Evolutionary conservation across 1,284 basidiomycete species (phyloP).

Genomic region (Thecaphora frezii): DNA sequence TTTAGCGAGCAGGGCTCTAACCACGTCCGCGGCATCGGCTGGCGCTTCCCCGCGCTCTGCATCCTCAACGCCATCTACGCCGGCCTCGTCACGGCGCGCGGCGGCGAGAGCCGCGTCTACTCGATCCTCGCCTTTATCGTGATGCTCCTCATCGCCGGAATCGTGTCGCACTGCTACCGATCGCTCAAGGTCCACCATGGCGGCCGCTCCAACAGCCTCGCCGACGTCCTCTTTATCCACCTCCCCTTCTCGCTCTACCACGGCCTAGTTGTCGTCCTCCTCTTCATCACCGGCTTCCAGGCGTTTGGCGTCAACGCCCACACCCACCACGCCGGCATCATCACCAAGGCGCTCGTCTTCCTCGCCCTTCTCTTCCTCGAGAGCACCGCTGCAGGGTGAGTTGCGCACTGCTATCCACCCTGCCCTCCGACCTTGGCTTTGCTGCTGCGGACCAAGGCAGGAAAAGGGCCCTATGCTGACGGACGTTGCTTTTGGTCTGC

Average conservation of each 20-base stretch:
- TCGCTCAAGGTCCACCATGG: constrained; percentile 81
- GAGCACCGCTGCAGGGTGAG: constrained; percentile 74
- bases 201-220: constrained; percentile 62
- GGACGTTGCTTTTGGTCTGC: too few relatives aligned
- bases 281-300: constrained; percentile 83
- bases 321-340: constrained; percentile 71
- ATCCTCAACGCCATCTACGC: constrained; percentile 83
- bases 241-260: constrained; percentile 68
- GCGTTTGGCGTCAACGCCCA: constrained; percentile 81
- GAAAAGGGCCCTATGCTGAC: too few relatives aligned
- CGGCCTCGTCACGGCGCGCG: constrained; percentile 63
- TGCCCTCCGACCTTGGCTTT: too few relatives aligned
- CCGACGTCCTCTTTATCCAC: constrained; percentile 63
- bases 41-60: constrained; percentile 83
- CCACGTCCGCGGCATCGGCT: constrained; percentile 78
- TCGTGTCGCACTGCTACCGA: constrained; percentile 89
- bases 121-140: constrained; percentile 82
- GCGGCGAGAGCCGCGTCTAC: constrained; percentile 64
- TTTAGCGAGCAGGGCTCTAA: constrained; percentile 69
- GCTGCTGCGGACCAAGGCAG: too few relatives aligned
- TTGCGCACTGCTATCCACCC: not conserved
- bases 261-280: constrained; percentile 89
- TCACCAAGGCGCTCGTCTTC: constrained; percentile 93
- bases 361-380: constrained; percentile 90
- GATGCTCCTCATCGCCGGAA: constrained; percentile 77